Evolutionary conservation across 106 monocot species (phyloP).

Genomic region (Vanilla planifolia): DNA sequence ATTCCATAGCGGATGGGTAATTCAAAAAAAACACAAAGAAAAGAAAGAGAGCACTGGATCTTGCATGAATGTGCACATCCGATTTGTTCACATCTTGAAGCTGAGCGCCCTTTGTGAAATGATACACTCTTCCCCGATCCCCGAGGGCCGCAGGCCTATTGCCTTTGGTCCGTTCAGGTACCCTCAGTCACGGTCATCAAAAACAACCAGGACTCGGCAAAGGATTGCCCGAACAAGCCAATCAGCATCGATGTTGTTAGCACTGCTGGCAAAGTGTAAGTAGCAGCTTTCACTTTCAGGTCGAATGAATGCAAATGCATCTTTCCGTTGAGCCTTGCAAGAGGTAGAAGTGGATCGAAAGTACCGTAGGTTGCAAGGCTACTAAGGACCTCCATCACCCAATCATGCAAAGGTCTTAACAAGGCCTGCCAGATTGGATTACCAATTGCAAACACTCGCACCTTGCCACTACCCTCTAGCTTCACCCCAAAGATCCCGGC

Average conservation of each 20-base stretch:
- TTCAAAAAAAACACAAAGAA: too few relatives aligned
- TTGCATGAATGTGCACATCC: too few relatives aligned
- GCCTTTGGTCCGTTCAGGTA: neutral
- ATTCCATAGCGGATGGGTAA: constrained; percentile 3
- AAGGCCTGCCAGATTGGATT: neutral
- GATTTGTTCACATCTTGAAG: too few relatives aligned
- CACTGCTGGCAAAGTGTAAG: neutral
- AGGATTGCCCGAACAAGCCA: constrained; percentile 1
- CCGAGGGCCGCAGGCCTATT: too few relatives aligned
- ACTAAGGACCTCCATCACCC: constrained; percentile 2
- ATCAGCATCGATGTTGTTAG: constrained; percentile 1
- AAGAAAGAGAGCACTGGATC: too few relatives aligned
- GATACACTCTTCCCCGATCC: neutral
- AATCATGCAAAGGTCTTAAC: constrained; percentile 1
- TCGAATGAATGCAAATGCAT: constrained; percentile 1
- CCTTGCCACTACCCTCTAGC: constrained; percentile 2
- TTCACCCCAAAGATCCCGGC: neutral
- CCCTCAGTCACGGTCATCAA: constrained; percentile 1
- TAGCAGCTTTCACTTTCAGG: neutral
- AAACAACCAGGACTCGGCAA: constrained; percentile 1
- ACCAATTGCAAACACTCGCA: neutral
- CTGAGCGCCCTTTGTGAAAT: too few relatives aligned
- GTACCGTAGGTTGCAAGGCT: neutral
- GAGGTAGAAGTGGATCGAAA: constrained; percentile 1
- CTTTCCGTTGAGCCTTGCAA: constrained; percentile 2